phyloP scores from a whole-genome alignment of 148 eudicot species.

The Beta vulgaris region DNA sequence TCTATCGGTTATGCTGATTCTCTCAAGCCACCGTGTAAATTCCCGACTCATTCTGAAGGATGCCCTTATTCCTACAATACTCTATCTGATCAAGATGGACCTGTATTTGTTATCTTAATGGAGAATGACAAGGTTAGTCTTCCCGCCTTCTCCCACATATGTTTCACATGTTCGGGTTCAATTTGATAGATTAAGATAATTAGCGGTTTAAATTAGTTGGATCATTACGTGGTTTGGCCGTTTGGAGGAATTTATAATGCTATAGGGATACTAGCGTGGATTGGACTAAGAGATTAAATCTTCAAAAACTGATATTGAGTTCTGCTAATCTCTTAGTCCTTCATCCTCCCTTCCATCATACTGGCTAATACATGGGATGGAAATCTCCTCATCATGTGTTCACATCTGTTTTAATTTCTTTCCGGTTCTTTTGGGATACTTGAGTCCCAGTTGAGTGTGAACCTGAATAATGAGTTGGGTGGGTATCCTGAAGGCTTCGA shows the following conservation, averaged over 20 bases:
- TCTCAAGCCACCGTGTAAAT: constrained; percentile 63
- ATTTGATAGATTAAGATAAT: neutral
- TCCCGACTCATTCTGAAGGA: constrained; percentile 77
- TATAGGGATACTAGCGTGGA: neutral
- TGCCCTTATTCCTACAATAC: constrained; percentile 72
- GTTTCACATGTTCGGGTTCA: neutral
- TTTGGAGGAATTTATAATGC: neutral
- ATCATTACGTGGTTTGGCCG: neutral
- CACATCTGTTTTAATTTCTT: neutral
- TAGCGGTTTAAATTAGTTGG: neutral
- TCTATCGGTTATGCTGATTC: constrained; percentile 42
- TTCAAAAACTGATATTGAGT: neutral
- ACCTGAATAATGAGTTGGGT: neutral
- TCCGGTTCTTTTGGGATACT: neutral
- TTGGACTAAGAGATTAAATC: neutral
- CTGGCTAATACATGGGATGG: neutral
- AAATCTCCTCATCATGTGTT: no score
- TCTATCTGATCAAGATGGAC: constrained; percentile 58
- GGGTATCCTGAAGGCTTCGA: neutral
- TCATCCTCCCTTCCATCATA: neutral
- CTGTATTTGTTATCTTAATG: constrained; percentile 76
- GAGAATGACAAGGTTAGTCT: constrained; percentile 86
- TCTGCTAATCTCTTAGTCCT: neutral
- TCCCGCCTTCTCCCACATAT: neutral
- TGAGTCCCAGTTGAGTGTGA: neutral